phyloP scores from a whole-genome alignment of 257 asterid species.

The Ballota nigra region DNA sequence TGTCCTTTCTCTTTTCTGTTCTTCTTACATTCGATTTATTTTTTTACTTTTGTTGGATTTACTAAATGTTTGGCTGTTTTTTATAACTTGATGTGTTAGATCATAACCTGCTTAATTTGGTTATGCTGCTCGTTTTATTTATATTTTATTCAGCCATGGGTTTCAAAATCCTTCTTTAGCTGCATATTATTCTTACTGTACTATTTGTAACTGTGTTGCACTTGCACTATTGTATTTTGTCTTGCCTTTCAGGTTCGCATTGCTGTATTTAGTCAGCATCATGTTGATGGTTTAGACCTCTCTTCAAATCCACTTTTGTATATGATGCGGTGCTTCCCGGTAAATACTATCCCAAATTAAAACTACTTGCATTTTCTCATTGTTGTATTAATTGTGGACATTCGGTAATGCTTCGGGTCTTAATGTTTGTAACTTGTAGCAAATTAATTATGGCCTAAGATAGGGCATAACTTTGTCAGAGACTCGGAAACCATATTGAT shows the following conservation, averaged over 20 bases:
- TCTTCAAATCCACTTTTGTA: conserved; percentile 96
- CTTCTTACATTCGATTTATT: conserved; percentile 2
- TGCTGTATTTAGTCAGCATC: conserved; percentile 96
- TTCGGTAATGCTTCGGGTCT: neutral
- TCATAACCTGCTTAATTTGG: conserved; percentile 3
- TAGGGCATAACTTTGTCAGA: neutral
- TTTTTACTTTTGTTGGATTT: neutral
- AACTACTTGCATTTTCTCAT: conserved; percentile 10
- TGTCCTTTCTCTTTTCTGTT: neutral
- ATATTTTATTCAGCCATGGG: conserved; percentile 2
- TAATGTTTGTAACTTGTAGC: neutral
- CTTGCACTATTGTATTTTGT: neutral
- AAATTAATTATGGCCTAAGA: neutral
- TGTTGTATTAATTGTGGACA: neutral
- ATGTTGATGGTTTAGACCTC: conserved; percentile 95
- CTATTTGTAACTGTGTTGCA: neutral
- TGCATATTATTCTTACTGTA: conserved; percentile 4
- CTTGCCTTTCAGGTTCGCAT: conserved; percentile 70
- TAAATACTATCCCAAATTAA: conserved; percentile 29
- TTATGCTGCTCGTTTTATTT: neutral
- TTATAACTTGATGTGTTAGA: neutral
- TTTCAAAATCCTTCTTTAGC: conserved; percentile 8
- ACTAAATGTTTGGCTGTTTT: neutral
- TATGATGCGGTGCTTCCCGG: conserved; percentile 99
- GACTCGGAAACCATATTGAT: neutral